Evolutionary conservation across 1,284 basidiomycete species (phyloP), one percentile per base, ranked within the genome.

Genomic region (Phylloboletellus chloephorus): DNA sequence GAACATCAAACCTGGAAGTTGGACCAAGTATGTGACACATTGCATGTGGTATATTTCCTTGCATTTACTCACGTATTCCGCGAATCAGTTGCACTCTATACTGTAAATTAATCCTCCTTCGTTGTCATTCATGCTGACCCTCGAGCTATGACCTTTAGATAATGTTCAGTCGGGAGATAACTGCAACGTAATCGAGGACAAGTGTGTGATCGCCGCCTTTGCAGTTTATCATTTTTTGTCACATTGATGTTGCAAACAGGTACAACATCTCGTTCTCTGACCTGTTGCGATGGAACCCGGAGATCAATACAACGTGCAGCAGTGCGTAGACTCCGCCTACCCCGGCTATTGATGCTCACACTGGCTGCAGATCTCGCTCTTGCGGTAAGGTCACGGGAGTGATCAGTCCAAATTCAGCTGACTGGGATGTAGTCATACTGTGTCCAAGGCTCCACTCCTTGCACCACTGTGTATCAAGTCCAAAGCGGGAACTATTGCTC

Each of bases 251-350:
- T 21, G 4, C 5, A 12, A 21, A 20, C 6, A 37, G 36, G 5
- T 37, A 29, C 20, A 16, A 30, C 13, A 37, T 37, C 36, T 29
- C 36, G n/a, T 37, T 37, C 36, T 37, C 36, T 12, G 36, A 37
- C 29, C 13, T 37, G n/a, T 15, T 37, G 21, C 12, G 9, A 37
- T 37, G 36, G 36, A 37, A 37, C 19, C 36, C 36, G 13, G 36
- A 37, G 26, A n/a, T 37, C 26, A 37, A 37, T 17, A 30, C 19
- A 12, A 7, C 26, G 4, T 37, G 36, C 19, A 30, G 26, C 19
- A 37, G 28, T 37, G 36, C 36, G 36, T 37, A 16, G 11, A 22
- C 2, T 10, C 20, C 12, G 21, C 10, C 9, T 10, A 19, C 31
- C n/a, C 11, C 6, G 5, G 16, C 16, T 23, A 12, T 3, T n/a